Base-by-base conservation (phyloP, 352 stramenopile species). In the Phytophthora nicotianae region DNA sequence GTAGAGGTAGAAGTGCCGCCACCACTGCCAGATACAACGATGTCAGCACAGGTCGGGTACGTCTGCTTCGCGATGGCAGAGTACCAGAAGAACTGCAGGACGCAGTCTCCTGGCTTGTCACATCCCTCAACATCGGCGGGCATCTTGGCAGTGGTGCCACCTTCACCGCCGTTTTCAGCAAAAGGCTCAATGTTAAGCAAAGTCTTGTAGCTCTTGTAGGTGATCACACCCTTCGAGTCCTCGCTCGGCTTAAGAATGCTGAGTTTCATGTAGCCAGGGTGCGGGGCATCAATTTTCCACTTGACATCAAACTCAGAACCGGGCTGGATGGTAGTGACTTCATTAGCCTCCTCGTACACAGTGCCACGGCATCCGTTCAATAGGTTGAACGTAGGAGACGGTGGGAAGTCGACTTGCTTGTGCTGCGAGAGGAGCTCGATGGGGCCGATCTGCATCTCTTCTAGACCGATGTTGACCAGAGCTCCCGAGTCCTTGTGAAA, bases 241-340 rank as follows among this genome's bases (percentile, higher is more conserved):
- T 50, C 66, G 43, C 50, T 74, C 4, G 80, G 77, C 51, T 84
- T 86, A 40, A 87, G 65, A 29, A 89, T 75, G 51, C 57, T 79
- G 29, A 89, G 61, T 45, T 78, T 76, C 53, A 81, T 72, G 52
- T 55, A 76, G 11, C 80, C 75, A 5, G 80, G 77, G 62, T 89
- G 80, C 3, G 80, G 77, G 5, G 77, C 80, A 58, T 80, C 51
- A 57, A 89, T 83, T 11, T 40, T 70, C 51, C 56, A 89, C 35
- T 65, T 59, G 35, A 77, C 72, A 14, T 72, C 65, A 32, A 77
- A 77, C 0, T 58, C 19, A 16, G 27, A 32, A 20, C 66, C 70
- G 4, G 58, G 38, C 27, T 60, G 37, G 5, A 79, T 17, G 35
- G 58, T 74, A 21, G 71, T 76, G 32, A 79, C 62, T 3, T 64